Conservation (phyloP, 2,329 filamentous ascomycete genomes). For the Cladorrhinum sp. region DNA sequence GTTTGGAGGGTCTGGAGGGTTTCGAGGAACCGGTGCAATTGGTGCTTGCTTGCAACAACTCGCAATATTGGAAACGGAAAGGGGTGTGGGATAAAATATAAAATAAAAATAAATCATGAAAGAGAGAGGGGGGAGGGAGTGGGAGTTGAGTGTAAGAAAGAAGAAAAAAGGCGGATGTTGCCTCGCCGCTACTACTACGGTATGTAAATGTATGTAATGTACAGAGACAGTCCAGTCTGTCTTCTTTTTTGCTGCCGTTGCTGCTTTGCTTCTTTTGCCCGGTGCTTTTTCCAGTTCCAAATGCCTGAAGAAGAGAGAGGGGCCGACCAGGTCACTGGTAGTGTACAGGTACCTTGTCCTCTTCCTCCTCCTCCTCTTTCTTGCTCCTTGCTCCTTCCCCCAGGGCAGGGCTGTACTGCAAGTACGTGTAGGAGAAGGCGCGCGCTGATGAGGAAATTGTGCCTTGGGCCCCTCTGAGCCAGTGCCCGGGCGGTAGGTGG, state of each 20-base stretch:
- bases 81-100: not conserved
- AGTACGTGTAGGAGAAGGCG: not conserved
- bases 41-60: not conserved
- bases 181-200: not conserved
- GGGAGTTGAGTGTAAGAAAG: not conserved
- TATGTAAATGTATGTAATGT: not conserved
- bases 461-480: conserved; percentile 1
- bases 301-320: not conserved
- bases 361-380: not conserved
- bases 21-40: not conserved
- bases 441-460: conserved; percentile 2
- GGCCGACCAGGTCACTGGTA: not conserved
- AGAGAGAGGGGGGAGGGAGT: not conserved
- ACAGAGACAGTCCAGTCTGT: not conserved
- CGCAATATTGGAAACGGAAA: not conserved
- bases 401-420: not conserved
- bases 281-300: not conserved
- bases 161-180: not conserved
- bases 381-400: too few relatives aligned
- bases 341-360: not conserved
- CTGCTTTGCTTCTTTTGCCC: too few relatives aligned
- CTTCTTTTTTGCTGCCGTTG: not conserved
- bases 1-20: conserved; percentile 4
- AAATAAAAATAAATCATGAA: not conserved
- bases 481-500: not conserved